phyloP scores from a whole-genome alignment of 2,329 filamentous ascomycete genomes.

The Penicillium janthinellum region DNA sequence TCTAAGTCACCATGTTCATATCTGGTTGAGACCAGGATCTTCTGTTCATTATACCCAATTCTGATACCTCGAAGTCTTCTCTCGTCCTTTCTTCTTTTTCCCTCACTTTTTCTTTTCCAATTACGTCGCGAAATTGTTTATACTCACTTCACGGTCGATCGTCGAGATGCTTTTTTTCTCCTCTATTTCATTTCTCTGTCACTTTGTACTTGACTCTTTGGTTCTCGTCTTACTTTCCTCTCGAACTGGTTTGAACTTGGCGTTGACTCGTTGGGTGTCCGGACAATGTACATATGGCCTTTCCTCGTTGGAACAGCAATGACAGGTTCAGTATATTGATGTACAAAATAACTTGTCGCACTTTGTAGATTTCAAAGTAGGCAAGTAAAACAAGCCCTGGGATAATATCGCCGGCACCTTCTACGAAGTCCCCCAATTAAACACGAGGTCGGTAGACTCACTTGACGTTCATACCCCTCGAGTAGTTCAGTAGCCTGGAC shows the following conservation, averaged over 20 bases:
- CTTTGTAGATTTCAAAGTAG: neutral
- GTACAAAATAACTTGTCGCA: neutral
- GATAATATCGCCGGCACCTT: neutral
- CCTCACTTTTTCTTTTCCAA: constrained; percentile 10
- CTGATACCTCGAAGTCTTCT: constrained; percentile 15
- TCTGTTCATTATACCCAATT: constrained; percentile 26
- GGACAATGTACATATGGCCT: constrained; percentile 22
- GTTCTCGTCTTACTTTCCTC: constrained; percentile 5
- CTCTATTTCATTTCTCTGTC: constrained; percentile 8
- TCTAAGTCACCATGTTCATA: constrained; percentile 9
- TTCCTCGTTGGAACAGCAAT: constrained; percentile 1
- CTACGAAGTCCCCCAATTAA: neutral
- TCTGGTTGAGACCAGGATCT: constrained; percentile 22
- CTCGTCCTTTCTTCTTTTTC: constrained; percentile 4
- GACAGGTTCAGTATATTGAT: neutral
- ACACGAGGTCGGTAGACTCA: too few relatives aligned
- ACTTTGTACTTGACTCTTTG: constrained; percentile 1
- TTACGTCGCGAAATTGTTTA: constrained; percentile 2
- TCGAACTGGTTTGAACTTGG: constrained; percentile 12
- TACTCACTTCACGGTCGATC: neutral
- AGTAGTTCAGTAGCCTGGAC: too few relatives aligned
- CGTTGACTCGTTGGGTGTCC: constrained; percentile 16
- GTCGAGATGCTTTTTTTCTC: neutral
- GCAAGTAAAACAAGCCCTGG: too few relatives aligned
- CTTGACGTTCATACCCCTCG: too few relatives aligned